Evolutionary conservation across 495 filamentous ascomycete species (phyloP), one percentile per base, ranked within the genome.

Genomic region (Podospora fimiseda): DNA sequence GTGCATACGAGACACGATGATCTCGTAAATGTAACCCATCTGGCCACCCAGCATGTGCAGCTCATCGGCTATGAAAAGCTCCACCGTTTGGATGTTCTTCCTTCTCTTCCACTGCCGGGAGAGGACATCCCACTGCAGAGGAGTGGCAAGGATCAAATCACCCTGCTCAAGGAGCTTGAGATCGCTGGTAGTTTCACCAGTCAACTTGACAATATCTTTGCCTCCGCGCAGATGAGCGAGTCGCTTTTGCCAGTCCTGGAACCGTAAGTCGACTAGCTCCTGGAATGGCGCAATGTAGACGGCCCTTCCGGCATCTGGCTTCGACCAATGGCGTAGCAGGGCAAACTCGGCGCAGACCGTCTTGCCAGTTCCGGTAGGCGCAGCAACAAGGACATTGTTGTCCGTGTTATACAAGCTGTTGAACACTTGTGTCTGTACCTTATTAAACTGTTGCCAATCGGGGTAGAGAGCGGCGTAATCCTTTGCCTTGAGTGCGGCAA

Each of bases 241-340:
- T 43, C 93, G 82, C 58, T 83, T 81, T 58, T 84, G 78, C 93
- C 93, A 99, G 56, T 95, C 88, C 51, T 81, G 81, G 51, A 85
- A 76, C 42, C 86, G 79, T 37, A 77, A 75, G 61, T 99, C 90
- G 23, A 97, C 83, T 14, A 96, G 78, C 63, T 96, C 92, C 61
- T 97, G 93, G 78, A 94, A 96, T 0, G 94, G 94, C 21, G 92
- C 90, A 59, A 99, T 83, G 67, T 97, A 97, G 6, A 97, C 90
- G 9, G 90, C 90, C 33, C 90, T 84, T 21, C 89, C 89, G 24
- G 84, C 74, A 18, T 84, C 78, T 16, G 72, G 70, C 51, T 81
- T 83, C 1, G 83, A 76, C 94, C 93, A 99, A 64, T 96, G 88
- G 33, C 84, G 85, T 11, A 97, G 73, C 41, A 99, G 68, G 8